These are phyloP conservation scores for Kodamaea ohmeri DNA, from an alignment of 1,139 yeast genomes.

Conservation along the genomic window DNA sequence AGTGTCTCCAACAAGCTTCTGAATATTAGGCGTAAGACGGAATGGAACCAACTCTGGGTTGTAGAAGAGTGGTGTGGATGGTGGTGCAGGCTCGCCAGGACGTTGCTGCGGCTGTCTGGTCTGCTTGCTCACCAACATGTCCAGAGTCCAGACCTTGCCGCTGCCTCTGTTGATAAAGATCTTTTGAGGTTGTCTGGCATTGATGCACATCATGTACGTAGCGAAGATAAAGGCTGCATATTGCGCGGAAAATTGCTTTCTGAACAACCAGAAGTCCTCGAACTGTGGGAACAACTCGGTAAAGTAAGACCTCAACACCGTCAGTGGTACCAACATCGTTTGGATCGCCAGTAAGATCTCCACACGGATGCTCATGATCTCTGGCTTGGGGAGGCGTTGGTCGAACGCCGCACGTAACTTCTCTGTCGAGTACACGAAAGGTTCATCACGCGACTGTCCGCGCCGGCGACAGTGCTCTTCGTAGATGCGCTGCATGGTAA, in stretches of 20 bases:
- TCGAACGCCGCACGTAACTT: slow-evolving; percentile 91
- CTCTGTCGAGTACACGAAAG: slow-evolving; percentile 81
- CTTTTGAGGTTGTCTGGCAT: slow-evolving; percentile 91
- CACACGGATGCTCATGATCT: slow-evolving; percentile 80
- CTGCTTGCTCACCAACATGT: slow-evolving; percentile 74
- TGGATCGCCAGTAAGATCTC: slow-evolving; percentile 91
- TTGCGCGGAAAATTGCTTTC: slow-evolving; percentile 92
- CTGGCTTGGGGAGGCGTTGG: slow-evolving; percentile 90
- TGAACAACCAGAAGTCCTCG: slow-evolving; percentile 96
- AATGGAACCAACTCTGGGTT: slow-evolving; percentile 96
- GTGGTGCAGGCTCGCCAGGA: slow-evolving; percentile 17
- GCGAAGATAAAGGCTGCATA: slow-evolving; percentile 94
- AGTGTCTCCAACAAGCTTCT: slow-evolving; percentile 88
- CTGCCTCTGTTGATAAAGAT: slow-evolving; percentile 77
- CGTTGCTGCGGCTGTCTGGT: slow-evolving; percentile 17
- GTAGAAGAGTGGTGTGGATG: slow-evolving; percentile 66
- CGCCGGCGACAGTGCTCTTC: slow-evolving; percentile 80
- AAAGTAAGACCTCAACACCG: slow-evolving; percentile 70
- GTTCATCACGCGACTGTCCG: slow-evolving; percentile 82
- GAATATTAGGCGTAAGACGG: slow-evolving; percentile 93
- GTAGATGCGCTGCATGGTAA: slow-evolving; percentile 82
- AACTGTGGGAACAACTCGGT: slow-evolving; percentile 67
- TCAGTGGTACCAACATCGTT: slow-evolving; percentile 79
- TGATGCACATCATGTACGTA: slow-evolving; percentile 93
- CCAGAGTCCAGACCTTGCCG: slow-evolving; percentile 92